Percentiles rank a stretch among this genome's conserved stretches.
These are phyloP conservation scores for Sphaerostilbella broomeana DNA, from an alignment of 2,329 filamentous ascomycete genomes.

Conservation along the genomic window DNA sequence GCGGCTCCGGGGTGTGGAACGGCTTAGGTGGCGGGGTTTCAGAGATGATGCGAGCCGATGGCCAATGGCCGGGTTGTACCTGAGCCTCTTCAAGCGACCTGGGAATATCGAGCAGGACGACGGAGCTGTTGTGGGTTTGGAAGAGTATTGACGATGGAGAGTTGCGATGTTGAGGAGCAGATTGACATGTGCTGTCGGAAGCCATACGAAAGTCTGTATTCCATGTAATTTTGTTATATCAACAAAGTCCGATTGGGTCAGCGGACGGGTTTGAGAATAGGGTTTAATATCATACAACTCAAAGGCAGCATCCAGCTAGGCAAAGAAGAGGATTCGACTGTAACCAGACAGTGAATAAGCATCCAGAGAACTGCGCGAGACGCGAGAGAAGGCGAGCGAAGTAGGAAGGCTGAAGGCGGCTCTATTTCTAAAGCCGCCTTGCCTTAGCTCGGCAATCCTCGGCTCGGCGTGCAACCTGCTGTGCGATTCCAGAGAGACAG, in stretches of 20 bases:
- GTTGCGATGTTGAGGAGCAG: neutral
- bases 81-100: constrained; percentile 63
- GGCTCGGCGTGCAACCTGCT: constrained; percentile 10
- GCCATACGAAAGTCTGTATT: constrained; percentile 1
- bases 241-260: too few relatives aligned
- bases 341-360: too few relatives aligned
- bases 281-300: too few relatives aligned
- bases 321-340: too few relatives aligned
- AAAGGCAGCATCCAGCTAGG: too few relatives aligned
- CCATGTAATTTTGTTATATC: too few relatives aligned
- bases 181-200: constrained; percentile 1
- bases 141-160: constrained; percentile 27
- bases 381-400: too few relatives aligned
- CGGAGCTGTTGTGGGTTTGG: constrained; percentile 30
- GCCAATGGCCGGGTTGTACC: constrained; percentile 33
- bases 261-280: too few relatives aligned
- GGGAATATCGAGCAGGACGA: constrained; percentile 63
- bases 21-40: constrained; percentile 36
- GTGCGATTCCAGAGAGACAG: constrained; percentile 5
- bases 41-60: constrained; percentile 40
- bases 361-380: too few relatives aligned
- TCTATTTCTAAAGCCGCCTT: neutral
- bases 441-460: constrained; percentile 17
- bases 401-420: neutral
- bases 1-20: constrained; percentile 47